Evolutionary conservation across 2,329 filamentous ascomycete species (phyloP).

Genomic region (Aspergillus chevalieri): DNA sequence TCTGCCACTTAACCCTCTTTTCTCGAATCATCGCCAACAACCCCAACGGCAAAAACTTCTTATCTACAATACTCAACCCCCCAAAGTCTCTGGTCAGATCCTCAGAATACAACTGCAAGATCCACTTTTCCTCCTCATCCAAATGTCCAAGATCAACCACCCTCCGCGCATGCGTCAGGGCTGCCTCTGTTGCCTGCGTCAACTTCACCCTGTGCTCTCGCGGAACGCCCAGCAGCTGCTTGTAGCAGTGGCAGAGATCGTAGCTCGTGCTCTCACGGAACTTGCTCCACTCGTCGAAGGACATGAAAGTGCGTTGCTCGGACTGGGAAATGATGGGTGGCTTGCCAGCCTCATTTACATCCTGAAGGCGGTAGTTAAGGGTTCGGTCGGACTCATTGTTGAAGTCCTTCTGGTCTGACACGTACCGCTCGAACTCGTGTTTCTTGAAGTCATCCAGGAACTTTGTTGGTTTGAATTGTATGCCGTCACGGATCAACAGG

Average conservation of each 20-base stretch:
- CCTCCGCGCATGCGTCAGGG: constrained; percentile 13
- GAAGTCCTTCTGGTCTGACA: constrained; percentile 17
- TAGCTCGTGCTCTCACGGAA: constrained; percentile 23
- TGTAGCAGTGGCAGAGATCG: constrained; percentile 16
- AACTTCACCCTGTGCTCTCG: not conserved
- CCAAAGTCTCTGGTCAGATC: constrained; percentile 31
- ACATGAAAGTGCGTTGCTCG: constrained; percentile 24
- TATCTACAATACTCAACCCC: constrained; percentile 35
- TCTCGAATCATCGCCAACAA: constrained; percentile 36
- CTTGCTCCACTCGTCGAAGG: constrained; percentile 31
- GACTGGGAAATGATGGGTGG: constrained; percentile 4
- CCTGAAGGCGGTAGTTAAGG: not conserved
- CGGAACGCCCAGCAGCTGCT: not conserved
- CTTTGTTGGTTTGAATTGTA: constrained; percentile 17
- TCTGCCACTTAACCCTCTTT: constrained; percentile 38
- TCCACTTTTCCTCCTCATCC: constrained; percentile 22
- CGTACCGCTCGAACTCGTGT: constrained; percentile 18
- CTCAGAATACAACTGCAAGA: constrained; percentile 30
- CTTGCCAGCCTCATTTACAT: constrained; percentile 1
- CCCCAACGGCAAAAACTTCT: constrained; percentile 34
- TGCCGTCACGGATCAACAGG: constrained; percentile 31
- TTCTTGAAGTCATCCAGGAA: constrained; percentile 19
- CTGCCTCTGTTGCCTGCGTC: not conserved
- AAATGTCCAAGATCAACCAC: constrained; percentile 8
- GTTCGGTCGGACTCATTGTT: constrained; percentile 3